Evolutionary conservation across 495 filamentous ascomycete genomes (phyloP).

Genomic region (Margaritispora aquatica): DNA sequence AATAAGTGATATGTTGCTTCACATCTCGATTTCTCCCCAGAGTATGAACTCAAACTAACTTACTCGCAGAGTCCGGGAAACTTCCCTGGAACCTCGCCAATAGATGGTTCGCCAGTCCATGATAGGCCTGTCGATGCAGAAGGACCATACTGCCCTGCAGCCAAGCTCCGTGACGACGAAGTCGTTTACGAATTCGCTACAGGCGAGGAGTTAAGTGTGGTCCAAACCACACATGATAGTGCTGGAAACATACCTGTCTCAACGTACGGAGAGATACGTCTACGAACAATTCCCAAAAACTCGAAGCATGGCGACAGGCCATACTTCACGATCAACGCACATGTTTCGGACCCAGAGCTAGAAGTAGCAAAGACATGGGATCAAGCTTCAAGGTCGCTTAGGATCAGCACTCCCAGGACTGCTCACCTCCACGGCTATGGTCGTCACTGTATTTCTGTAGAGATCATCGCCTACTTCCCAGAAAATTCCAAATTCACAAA

Average conservation of each 20-base stretch:
- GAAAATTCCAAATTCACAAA: constrained; percentile 15
- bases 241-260: not conserved
- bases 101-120: not conserved
- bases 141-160: constrained; percentile 14
- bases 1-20: too few species aligned
- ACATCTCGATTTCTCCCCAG: not conserved
- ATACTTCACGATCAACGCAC: constrained; percentile 13
- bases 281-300: constrained; percentile 9
- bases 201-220: constrained; percentile 4
- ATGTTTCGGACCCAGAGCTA: constrained; percentile 14
- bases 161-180: constrained; percentile 2
- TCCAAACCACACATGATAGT: constrained; percentile 4
- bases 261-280: constrained; percentile 18
- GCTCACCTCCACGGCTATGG: not conserved
- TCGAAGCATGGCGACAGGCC: constrained; percentile 11
- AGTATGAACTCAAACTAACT: not conserved
- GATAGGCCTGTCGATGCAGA: constrained; percentile 3
- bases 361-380: constrained; percentile 10
- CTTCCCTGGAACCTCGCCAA: not conserved
- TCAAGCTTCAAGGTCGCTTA: constrained; percentile 6
- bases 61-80: not conserved
- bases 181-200: constrained; percentile 10
- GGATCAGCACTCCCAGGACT: constrained; percentile 16
- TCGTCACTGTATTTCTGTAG: constrained; percentile 18
- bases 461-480: constrained; percentile 22